Conservation (phyloP, 1,284 basidiomycete genomes). For the Naganishia liquefaciens region DNA sequence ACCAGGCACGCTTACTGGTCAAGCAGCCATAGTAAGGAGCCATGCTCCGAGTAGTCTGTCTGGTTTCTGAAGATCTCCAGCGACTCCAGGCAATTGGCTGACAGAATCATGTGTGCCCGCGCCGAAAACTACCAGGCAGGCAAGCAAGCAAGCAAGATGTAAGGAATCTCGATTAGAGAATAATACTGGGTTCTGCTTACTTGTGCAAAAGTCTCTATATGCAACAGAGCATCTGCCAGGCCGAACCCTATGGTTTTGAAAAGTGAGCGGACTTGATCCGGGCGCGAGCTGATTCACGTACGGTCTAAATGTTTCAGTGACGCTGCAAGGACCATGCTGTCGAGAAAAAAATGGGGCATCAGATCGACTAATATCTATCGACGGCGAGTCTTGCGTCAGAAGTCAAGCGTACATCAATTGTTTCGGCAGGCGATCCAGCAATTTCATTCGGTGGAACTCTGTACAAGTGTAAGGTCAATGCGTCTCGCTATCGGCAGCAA, state of each 20-base stretch:
- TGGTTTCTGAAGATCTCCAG: conserved; percentile 89
- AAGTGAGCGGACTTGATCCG: not conserved
- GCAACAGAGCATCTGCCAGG: conserved; percentile 71
- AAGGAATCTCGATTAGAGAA: not conserved
- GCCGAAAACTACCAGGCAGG: conserved; percentile 66
- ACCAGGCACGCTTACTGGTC: conserved; percentile 59
- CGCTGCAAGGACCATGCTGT: conserved; percentile 63
- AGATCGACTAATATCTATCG: not conserved
- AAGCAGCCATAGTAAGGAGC: conserved; percentile 80
- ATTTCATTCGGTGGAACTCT: conserved; percentile 4
- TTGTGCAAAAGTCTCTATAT: conserved; percentile 72
- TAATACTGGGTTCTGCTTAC: conserved; percentile 31
- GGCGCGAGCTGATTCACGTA: conserved; percentile 31
- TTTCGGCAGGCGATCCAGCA: conserved; percentile 19
- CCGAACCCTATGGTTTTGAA: conserved; percentile 59
- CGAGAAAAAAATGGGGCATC: not conserved
- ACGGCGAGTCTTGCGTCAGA: not conserved
- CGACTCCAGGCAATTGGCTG: conserved; percentile 82
- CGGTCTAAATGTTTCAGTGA: conserved; percentile 71
- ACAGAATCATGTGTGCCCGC: conserved; percentile 81
- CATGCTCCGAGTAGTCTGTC: conserved; percentile 71
- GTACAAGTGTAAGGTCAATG: conserved; percentile 14
- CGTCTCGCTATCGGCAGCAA: too few relatives aligned
- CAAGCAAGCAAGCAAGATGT: conserved; percentile 25
- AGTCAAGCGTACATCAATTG: conserved; percentile 19